Evolutionary conservation across 345 rosid genomes (phyloP).

Genomic region (Euclidium syriacum): DNA sequence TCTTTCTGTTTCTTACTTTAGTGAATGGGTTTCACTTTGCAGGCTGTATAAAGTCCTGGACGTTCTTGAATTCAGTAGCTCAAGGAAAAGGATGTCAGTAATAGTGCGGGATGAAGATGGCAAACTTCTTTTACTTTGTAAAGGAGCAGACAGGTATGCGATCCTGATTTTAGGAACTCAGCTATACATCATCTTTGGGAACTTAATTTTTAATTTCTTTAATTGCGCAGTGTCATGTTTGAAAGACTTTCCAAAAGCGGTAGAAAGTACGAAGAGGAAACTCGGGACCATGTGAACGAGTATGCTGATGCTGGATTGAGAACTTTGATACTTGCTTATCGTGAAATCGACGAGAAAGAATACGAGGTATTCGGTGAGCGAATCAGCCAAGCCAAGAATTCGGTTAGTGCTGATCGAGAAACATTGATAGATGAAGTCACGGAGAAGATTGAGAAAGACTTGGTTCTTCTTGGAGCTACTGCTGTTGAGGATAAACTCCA

Average conservation of each 20-base stretch:
- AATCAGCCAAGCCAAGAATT: slow-evolving; percentile 69
- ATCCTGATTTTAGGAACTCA: slow-evolving; percentile 3
- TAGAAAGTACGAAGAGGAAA: slow-evolving; percentile 55
- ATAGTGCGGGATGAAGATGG: slow-evolving; percentile 65
- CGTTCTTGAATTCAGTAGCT: slow-evolving; percentile 67
- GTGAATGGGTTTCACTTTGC: slow-evolving; percentile 31
- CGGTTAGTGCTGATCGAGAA: slow-evolving; percentile 74
- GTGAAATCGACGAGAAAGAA: slow-evolving; percentile 68
- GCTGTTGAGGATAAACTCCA: slow-evolving; percentile 99
- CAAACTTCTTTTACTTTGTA: slow-evolving; percentile 70
- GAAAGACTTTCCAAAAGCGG: slow-evolving; percentile 75
- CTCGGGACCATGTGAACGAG: slow-evolving; percentile 71
- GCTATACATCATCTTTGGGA: neutral
- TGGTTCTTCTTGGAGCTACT: slow-evolving; percentile 92
- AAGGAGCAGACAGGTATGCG: slow-evolving; percentile 97
- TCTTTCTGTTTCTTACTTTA: neutral
- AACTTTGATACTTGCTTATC: slow-evolving; percentile 84
- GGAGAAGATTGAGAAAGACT: slow-evolving; percentile 67
- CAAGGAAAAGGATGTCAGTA: slow-evolving; percentile 81
- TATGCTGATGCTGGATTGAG: slow-evolving; percentile 97
- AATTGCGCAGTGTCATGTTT: slow-evolving; percentile 65
- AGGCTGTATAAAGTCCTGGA: slow-evolving; percentile 67
- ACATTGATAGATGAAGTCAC: slow-evolving; percentile 62
- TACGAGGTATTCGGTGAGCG: slow-evolving; percentile 48
- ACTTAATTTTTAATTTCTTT: neutral